phyloP scores from a whole-genome alignment of 2,329 filamentous ascomycete species.

The Alternaria tenuissima region DNA sequence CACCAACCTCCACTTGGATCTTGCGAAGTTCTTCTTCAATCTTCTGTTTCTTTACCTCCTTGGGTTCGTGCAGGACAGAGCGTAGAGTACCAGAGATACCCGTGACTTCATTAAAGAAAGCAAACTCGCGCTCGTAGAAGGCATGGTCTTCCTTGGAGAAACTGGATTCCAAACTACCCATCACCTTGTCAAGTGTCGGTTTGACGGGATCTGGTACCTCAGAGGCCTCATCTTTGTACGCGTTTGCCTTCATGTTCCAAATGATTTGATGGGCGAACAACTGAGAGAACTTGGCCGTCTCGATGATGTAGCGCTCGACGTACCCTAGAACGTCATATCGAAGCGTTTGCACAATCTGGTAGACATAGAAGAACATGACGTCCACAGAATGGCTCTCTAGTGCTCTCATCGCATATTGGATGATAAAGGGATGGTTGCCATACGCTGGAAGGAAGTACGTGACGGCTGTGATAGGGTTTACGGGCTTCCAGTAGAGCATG shows the following conservation, averaged over 20 bases:
- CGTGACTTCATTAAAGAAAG: constrained; percentile 98
- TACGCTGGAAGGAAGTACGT: constrained; percentile 94
- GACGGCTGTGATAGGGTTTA: constrained; percentile 91
- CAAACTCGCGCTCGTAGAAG: constrained; percentile 94
- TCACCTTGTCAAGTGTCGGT: constrained; percentile 89
- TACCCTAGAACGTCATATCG: constrained; percentile 94
- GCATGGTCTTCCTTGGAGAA: constrained; percentile 80
- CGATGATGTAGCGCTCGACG: constrained; percentile 93
- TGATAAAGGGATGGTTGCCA: constrained; percentile 87
- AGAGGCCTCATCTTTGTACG: constrained; percentile 95
- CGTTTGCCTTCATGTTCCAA: constrained; percentile 99
- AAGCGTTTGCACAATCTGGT: constrained; percentile 94
- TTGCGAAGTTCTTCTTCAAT: constrained; percentile 98
- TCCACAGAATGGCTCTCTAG: constrained; percentile 95
- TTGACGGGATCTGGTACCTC: constrained; percentile 92
- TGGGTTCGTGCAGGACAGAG: constrained; percentile 88
- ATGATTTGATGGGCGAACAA: constrained; percentile 99
- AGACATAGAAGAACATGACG: constrained; percentile 98
- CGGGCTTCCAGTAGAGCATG: constrained; percentile 88
- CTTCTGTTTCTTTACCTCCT: constrained; percentile 98
- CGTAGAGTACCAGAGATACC: constrained; percentile 94
- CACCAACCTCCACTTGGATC: constrained; percentile 95
- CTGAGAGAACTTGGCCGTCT: constrained; percentile 97
- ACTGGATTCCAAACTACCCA: constrained; percentile 80
- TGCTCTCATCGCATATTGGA: constrained; percentile 96